phyloP scores from a whole-genome alignment of 371 early-diverging fungal genomes.

The Fennellomyces sp. region DNA sequence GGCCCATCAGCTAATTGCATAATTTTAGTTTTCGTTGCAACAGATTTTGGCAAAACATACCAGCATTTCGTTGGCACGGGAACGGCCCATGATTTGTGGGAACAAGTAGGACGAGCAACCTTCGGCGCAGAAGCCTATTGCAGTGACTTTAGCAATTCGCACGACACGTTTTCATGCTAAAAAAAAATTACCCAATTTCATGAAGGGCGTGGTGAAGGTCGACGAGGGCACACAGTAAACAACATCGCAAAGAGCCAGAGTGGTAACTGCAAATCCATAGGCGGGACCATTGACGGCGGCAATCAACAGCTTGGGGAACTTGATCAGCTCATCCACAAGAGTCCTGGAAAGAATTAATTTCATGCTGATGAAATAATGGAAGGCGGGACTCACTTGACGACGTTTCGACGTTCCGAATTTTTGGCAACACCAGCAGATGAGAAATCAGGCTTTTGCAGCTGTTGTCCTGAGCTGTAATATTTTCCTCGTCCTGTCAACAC shows the following conservation, averaged over 20 bases:
- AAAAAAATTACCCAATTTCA: constrained; percentile 62
- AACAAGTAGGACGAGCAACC: constrained; percentile 66
- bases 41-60: background rate
- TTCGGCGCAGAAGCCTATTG: constrained; percentile 67
- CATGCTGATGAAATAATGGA: too few species aligned
- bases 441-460: constrained; percentile 40
- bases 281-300: constrained; percentile 78
- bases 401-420: constrained; percentile 24
- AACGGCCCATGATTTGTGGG: constrained; percentile 25
- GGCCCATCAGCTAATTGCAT: constrained; percentile 49
- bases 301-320: constrained; percentile 72
- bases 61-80: constrained; percentile 2
- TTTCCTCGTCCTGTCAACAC: constrained; percentile 72
- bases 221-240: constrained; percentile 66
- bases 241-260: constrained; percentile 71
- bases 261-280: constrained; percentile 72
- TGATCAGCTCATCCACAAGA: constrained; percentile 60
- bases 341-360: constrained; percentile 29
- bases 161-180: background rate
- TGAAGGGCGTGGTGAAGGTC: constrained; percentile 69
- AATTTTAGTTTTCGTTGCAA: background rate
- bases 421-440: constrained; percentile 17
- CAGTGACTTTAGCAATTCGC: background rate
- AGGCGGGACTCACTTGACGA: constrained; percentile 20
- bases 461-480: constrained; percentile 70